A percentile compares a stretch with the other conserved stretches of the same genome.
These are phyloP conservation scores for Micractinium conductrix DNA, from an alignment of 139 green algal genomes.

Conservation along the genomic window DNA sequence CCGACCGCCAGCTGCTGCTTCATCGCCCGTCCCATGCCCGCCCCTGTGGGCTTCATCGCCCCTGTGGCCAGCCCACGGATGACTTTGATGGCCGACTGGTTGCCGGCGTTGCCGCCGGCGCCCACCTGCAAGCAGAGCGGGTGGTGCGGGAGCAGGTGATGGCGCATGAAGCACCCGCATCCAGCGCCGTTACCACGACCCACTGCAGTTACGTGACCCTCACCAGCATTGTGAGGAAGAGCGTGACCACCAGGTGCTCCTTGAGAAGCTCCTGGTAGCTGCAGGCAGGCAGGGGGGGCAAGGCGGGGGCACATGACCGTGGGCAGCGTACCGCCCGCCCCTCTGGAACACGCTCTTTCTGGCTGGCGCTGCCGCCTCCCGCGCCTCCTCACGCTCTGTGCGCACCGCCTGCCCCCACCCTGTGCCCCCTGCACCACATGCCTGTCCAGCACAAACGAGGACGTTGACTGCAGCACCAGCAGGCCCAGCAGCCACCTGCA, in stretches of 20 bases:
- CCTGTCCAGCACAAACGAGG: constrained; percentile 83
- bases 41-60: constrained; percentile 52
- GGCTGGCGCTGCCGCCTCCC: too few relatives aligned
- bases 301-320: too few relatives aligned
- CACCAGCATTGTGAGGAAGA: constrained; percentile 96
- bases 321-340: too few relatives aligned
- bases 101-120: constrained; percentile 83
- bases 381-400: too few relatives aligned
- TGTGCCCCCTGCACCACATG: too few relatives aligned
- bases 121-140: constrained; percentile 30
- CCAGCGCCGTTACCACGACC: too few relatives aligned
- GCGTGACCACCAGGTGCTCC: constrained; percentile 88
- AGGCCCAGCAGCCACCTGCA: constrained; percentile 83
- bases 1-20: constrained; percentile 79
- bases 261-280: constrained; percentile 75
- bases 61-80: constrained; percentile 82
- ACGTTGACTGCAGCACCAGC: constrained; percentile 83
- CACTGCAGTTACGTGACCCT: too few relatives aligned
- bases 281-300: too few relatives aligned
- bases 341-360: too few relatives aligned
- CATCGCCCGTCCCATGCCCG: constrained; percentile 58
- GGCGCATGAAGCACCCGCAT: too few relatives aligned
- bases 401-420: too few relatives aligned
- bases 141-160: neutral
- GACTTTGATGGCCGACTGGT: constrained; percentile 94